Percentiles rank a stretch among this genome's conserved stretches.
Conservation (phyloP, 2,329 filamentous ascomycete species). For the Xylaria arbuscula region DNA sequence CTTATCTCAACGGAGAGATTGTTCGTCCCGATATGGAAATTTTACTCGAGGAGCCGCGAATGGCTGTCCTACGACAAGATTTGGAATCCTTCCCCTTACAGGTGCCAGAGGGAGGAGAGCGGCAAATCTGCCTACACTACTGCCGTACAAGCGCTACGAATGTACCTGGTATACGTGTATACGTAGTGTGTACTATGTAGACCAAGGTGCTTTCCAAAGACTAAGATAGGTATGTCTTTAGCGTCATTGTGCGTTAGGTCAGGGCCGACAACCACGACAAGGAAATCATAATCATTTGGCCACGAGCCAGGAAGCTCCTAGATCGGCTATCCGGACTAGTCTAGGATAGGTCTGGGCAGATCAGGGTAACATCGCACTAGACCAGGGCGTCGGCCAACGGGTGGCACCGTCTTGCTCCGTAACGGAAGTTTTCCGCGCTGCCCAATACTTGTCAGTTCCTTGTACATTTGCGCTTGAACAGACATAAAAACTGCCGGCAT, state of each 20-base stretch:
- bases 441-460: conserved; percentile 24
- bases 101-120: conserved; percentile 7
- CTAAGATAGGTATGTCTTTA: conserved; percentile 11
- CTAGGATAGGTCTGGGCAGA: conserved; percentile 20
- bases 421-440: conserved; percentile 34
- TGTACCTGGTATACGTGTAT: neutral
- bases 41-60: conserved; percentile 35
- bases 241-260: conserved; percentile 26
- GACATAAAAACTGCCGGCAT: conserved; percentile 11
- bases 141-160: neutral
- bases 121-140: conserved; percentile 27
- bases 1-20: conserved; percentile 30
- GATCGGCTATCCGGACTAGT: neutral
- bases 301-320: conserved; percentile 13
- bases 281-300: conserved; percentile 10
- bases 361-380: conserved; percentile 6
- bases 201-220: neutral
- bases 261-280: conserved; percentile 4
- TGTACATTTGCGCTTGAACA: neutral
- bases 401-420: conserved; percentile 35
- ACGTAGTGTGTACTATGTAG: neutral
- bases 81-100: conserved; percentile 34
- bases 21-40: conserved; percentile 32
- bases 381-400: conserved; percentile 17
- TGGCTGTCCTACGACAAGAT: conserved; percentile 25